Conservation (phyloP, 2,329 filamentous ascomycete genomes). For the Epichloe bromicola region DNA sequence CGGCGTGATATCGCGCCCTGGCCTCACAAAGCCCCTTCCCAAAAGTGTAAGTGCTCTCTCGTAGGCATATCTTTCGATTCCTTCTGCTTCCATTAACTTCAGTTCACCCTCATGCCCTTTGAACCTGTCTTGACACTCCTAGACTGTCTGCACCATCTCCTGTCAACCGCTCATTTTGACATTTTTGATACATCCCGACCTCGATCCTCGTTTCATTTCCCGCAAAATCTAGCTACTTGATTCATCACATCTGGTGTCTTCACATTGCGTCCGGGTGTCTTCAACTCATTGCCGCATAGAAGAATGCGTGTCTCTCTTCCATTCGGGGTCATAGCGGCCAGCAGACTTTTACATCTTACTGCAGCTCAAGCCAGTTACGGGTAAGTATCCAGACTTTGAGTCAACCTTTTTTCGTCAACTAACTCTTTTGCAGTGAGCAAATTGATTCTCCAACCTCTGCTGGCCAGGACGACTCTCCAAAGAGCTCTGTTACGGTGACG, state of each 20-base stretch:
- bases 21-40: background rate
- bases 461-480: constrained; percentile 3
- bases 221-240: constrained; percentile 4
- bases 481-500: constrained; percentile 4
- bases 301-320: constrained; percentile 27
- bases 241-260: background rate
- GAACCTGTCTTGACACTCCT: background rate
- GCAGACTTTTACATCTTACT: constrained; percentile 20
- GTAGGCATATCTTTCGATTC: background rate
- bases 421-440: constrained; percentile 6
- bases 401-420: background rate
- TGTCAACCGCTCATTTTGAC: constrained; percentile 2
- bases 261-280: background rate
- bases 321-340: constrained; percentile 22
- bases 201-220: constrained; percentile 1
- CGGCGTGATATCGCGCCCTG: background rate
- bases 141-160: background rate
- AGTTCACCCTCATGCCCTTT: background rate
- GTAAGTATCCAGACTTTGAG: constrained; percentile 14
- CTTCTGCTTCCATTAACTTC: background rate
- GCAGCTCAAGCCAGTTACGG: constrained; percentile 20
- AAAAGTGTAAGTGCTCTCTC: background rate
- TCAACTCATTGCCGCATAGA: constrained; percentile 2
- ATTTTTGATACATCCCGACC: constrained; percentile 2
- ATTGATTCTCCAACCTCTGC: constrained; percentile 5